These are phyloP conservation scores for Verticillium nubilum DNA, from an alignment of 2,329 filamentous ascomycete species.

Conservation along the genomic window DNA sequence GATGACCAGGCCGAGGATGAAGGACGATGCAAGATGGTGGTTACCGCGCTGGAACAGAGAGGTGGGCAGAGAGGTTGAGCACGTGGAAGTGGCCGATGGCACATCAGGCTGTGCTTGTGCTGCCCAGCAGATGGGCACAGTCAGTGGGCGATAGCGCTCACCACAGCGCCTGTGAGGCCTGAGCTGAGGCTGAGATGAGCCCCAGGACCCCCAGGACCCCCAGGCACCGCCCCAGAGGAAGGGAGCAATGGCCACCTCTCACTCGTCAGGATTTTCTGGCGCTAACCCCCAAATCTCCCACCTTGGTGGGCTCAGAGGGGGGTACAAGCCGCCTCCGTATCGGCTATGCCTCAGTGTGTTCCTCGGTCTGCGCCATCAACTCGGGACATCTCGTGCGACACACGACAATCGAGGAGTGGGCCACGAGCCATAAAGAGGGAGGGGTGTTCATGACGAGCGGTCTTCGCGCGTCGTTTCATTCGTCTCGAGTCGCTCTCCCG, in stretches of 20 bases:
- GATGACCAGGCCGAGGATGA: background rate
- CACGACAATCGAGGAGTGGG: background rate
- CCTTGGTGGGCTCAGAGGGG: background rate
- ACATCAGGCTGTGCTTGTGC: background rate
- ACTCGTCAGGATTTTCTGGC: background rate
- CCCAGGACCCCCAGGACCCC: no score
- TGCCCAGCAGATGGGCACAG: background rate
- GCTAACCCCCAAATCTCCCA: background rate
- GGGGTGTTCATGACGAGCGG: background rate
- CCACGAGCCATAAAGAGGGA: background rate
- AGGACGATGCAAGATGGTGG: background rate
- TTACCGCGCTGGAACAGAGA: background rate
- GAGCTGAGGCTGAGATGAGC: background rate
- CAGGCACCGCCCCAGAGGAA: background rate
- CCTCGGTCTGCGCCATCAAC: background rate
- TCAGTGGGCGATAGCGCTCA: background rate
- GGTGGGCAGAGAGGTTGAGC: background rate
- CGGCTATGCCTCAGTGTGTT: background rate
- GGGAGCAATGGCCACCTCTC: background rate
- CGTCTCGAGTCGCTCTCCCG: background rate
- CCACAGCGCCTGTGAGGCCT: background rate
- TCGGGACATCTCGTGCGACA: background rate
- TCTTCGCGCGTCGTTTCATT: background rate
- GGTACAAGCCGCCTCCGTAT: background rate
- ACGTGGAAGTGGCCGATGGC: background rate